These are phyloP conservation scores for Pleurostoma richardsiae DNA, from an alignment of 2,329 filamentous ascomycete genomes.

Conservation along the genomic window DNA sequence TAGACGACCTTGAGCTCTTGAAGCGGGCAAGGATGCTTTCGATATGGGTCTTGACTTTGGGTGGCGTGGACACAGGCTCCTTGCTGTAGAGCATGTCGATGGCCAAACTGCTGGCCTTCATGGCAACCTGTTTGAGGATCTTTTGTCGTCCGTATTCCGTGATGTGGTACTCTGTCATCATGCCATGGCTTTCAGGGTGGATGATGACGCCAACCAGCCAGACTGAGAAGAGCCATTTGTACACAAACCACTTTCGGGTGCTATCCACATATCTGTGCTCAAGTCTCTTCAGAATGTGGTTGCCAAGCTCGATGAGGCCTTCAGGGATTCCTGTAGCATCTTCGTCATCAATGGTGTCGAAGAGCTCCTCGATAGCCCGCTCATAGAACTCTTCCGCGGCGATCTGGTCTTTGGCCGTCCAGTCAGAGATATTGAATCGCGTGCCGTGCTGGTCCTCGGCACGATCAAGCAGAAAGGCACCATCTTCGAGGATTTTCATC, in stretches of 20 bases:
- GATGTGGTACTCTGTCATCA: constrained; percentile 87
- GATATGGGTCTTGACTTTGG: constrained; percentile 62
- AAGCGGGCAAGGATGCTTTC: constrained; percentile 67
- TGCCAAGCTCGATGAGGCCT: constrained; percentile 77
- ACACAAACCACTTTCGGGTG: constrained; percentile 79
- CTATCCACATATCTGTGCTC: constrained; percentile 66
- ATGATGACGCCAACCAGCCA: constrained; percentile 81
- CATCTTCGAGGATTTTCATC: constrained; percentile 90
- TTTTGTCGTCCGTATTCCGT: constrained; percentile 85
- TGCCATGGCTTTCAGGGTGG: constrained; percentile 75
- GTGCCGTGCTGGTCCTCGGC: constrained; percentile 73
- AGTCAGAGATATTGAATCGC: constrained; percentile 65
- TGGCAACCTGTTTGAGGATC: constrained; percentile 72
- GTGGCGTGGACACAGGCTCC: constrained; percentile 58
- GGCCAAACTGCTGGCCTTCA: constrained; percentile 73
- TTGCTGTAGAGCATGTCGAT: constrained; percentile 71
- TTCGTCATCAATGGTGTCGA: constrained; percentile 80
- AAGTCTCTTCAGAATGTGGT: constrained; percentile 75
- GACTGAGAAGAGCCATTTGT: constrained; percentile 86
- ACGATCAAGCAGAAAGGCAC: constrained; percentile 83
- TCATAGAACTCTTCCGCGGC: constrained; percentile 87
- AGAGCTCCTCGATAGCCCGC: constrained; percentile 72
- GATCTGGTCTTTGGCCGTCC: constrained; percentile 73
- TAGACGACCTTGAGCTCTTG: constrained; percentile 39
- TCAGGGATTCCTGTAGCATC: constrained; percentile 81